A percentile compares a stretch with the other conserved stretches of the same genome.
phyloP scores from a whole-genome alignment of 495 filamentous ascomycete genomes.

The Aspergillus sparsus region DNA sequence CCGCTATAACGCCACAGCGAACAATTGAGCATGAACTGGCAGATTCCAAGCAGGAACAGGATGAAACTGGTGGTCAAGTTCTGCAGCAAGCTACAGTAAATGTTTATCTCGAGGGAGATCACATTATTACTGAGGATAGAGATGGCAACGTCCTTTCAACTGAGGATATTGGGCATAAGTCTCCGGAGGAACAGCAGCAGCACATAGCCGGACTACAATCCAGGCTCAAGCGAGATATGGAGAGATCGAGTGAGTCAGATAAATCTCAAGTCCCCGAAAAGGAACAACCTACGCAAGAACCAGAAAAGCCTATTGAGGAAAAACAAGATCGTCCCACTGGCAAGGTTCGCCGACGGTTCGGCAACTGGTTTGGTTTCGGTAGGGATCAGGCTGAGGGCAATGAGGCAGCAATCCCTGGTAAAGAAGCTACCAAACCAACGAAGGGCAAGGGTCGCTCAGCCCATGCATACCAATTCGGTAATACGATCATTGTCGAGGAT shows the following conservation, averaged over 20 bases:
- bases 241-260: slow-evolving; percentile 39
- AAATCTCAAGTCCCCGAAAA: slow-evolving; percentile 46
- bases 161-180: slow-evolving; percentile 46
- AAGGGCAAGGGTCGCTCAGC: slow-evolving; percentile 60
- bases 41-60: slow-evolving; percentile 23
- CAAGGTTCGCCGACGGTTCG: slow-evolving; percentile 39
- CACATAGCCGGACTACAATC: slow-evolving; percentile 59
- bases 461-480: slow-evolving; percentile 92
- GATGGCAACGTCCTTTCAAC: slow-evolving; percentile 80
- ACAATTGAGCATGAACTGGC: slow-evolving; percentile 34
- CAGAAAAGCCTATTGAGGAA: slow-evolving; percentile 37
- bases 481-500: slow-evolving; percentile 97
- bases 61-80: slow-evolving; percentile 37
- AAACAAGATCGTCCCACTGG: slow-evolving; percentile 34
- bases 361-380: slow-evolving; percentile 45
- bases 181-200: slow-evolving; percentile 46
- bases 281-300: slow-evolving; percentile 40
- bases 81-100: slow-evolving; percentile 54
- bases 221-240: slow-evolving; percentile 57
- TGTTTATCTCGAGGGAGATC: slow-evolving; percentile 77
- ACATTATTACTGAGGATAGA: slow-evolving; percentile 82
- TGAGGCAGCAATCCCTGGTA: slow-evolving; percentile 24
- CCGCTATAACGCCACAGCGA: slow-evolving; percentile 81
- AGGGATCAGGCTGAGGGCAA: slow-evolving; percentile 29
- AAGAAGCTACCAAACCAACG: slow-evolving; percentile 22